Evolutionary conservation across 108 stramenopile species (phyloP).

Genomic region (Skeletonema marinoi): DNA sequence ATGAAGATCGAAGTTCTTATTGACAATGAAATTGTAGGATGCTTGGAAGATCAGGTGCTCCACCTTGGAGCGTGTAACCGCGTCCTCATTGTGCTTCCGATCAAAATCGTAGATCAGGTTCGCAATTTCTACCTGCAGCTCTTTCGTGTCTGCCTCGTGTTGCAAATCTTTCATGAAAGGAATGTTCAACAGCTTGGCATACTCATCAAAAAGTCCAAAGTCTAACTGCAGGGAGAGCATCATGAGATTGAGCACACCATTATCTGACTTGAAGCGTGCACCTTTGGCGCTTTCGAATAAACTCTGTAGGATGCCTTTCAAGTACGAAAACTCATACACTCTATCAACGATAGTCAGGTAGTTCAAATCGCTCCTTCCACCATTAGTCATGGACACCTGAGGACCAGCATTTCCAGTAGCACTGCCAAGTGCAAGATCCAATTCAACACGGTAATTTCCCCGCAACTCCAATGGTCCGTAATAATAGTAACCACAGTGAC

Average conservation of each 20-base stretch:
- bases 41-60: constrained; percentile 53
- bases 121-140: constrained; percentile 57
- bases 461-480: constrained; percentile 54
- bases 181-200: constrained; percentile 50
- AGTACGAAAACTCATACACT: constrained; percentile 53
- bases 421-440: constrained; percentile 52
- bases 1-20: constrained; percentile 50
- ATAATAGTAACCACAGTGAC: constrained; percentile 50
- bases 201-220: constrained; percentile 52
- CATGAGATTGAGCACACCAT: constrained; percentile 48
- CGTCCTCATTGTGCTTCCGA: constrained; percentile 39
- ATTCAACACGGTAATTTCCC: constrained; percentile 26
- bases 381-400: constrained; percentile 22
- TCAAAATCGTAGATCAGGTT: constrained; percentile 60
- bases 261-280: constrained; percentile 48
- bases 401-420: constrained; percentile 30
- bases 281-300: constrained; percentile 35
- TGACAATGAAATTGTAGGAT: constrained; percentile 61
- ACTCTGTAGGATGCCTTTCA: constrained; percentile 37
- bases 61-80: constrained; percentile 52
- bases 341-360: constrained; percentile 36
- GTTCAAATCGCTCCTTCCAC: constrained; percentile 16
- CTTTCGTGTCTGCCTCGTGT: constrained; percentile 49
- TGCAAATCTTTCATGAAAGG: constrained; percentile 54
- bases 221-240: constrained; percentile 56